Base-by-base conservation (phyloP, 140 eudicot species). In the Oenanthe javanica region DNA sequence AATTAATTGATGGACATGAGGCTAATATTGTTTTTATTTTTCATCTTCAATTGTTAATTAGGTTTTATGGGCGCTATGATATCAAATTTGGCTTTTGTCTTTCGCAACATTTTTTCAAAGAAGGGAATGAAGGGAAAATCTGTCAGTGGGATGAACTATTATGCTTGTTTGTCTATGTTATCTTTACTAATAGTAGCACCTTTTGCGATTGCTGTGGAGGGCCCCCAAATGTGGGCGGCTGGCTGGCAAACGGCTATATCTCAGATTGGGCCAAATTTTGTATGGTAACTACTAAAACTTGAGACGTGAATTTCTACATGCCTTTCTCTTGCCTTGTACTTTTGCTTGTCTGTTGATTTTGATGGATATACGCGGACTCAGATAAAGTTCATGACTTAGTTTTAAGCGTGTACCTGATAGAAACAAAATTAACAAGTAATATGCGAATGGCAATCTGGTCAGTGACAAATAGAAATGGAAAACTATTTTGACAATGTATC, bases 51-150 rank as follows among this genome's bases (percentile, higher is more conserved):
- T 19, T 76, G 72, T 70, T n/a, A 15, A 69, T 46, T 76, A 89
- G 92, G 92, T 48, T 89, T 89, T 70, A 86, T 89, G 90, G 92
- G 92, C 36, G 92, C 92, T 63, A 88, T 88, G 92, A 77, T 88
- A 78, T 89, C 93, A n/a, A 89, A 89, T 84, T 75, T 89, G 89
- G 90, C 90, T n/a, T 89, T 89, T 77, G 93, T 89, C 74, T 89
- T 89, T 69, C 87, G 89, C 61, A 89, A 89, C 83, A 89, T 89
- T 67, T 89, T 89, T 77, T 89, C 92, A 12, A 89, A 89, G 76
- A 89, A 77, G 46, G 93, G 93, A 77, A 89, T 89, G 93, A 89
- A 85, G 82, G 90, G 93, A 3, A 87, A 83, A 76, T 87, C 90
- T 25, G 90, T 89, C 54, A 86, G 92, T 55, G 92, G 92, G 79